Evolutionary conservation across 2,329 filamentous ascomycete species (phyloP).

Genomic region (Magnaporthiopsis rhizophila): DNA sequence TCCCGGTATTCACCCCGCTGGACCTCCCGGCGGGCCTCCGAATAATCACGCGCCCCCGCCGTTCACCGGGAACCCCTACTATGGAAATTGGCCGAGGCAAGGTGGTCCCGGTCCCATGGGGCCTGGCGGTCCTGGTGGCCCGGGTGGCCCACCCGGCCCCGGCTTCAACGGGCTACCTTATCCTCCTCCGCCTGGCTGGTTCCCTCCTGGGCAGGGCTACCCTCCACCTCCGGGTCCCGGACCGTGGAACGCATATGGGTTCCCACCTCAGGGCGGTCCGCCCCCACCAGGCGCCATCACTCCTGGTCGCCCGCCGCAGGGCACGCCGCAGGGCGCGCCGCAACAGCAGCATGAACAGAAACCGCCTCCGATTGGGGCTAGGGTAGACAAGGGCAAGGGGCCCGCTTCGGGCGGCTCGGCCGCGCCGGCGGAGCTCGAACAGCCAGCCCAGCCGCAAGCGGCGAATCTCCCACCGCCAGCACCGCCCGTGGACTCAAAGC

Average conservation of each 20-base stretch:
- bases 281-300: constrained; percentile 18
- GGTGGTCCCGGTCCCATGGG: constrained; percentile 16
- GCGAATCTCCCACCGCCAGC: constrained; percentile 38
- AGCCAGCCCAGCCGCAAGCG: constrained; percentile 24
- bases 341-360: constrained; percentile 29
- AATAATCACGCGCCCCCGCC: constrained; percentile 2
- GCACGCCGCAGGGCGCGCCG: too few relatives aligned
- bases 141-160: constrained; percentile 17
- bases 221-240: constrained; percentile 52
- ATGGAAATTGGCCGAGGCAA: constrained; percentile 7
- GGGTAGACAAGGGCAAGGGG: constrained; percentile 37
- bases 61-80: constrained; percentile 4
- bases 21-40: neutral
- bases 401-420: constrained; percentile 33
- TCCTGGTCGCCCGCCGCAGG: constrained; percentile 18
- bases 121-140: constrained; percentile 12
- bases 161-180: constrained; percentile 63
- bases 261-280: constrained; percentile 43
- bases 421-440: constrained; percentile 37
- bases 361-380: constrained; percentile 44
- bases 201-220: constrained; percentile 67
- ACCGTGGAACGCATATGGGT: constrained; percentile 49
- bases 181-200: constrained; percentile 71
- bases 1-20: constrained; percentile 10
- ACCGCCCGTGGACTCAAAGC: constrained; percentile 62